Evolutionary conservation across 2,329 filamentous ascomycete species (phyloP).

Genomic region (Trichoderma endophyticum): DNA sequence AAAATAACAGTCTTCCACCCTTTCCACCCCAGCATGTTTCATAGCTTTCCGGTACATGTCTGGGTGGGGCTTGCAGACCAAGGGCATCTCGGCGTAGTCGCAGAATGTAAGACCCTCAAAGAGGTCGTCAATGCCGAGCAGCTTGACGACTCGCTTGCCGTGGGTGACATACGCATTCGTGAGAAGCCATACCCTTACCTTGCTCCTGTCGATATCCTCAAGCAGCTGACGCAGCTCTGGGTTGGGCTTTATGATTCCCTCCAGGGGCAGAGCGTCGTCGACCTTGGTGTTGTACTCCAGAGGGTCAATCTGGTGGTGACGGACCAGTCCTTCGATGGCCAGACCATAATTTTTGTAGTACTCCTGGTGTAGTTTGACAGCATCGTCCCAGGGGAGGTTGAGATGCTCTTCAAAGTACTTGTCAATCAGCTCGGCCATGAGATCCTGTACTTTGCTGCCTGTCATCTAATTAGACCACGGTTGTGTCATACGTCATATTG

Average conservation of each 20-base stretch:
- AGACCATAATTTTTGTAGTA: conserved; percentile 97
- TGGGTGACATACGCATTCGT: conserved; percentile 96
- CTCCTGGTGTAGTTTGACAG: conserved; percentile 78
- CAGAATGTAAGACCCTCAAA: conserved; percentile 97
- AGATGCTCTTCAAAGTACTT: conserved; percentile 66
- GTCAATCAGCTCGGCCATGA: conserved; percentile 82
- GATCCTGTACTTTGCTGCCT: conserved; percentile 78
- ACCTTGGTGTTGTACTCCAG: conserved; percentile 93
- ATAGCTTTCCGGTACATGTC: conserved; percentile 89
- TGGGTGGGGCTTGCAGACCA: conserved; percentile 82
- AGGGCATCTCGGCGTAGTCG: conserved; percentile 70
- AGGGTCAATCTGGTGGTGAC: conserved; percentile 92
- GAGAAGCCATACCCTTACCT: conserved; percentile 88
- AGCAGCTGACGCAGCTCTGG: conserved; percentile 71
- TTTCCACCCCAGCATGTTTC: conserved; percentile 70
- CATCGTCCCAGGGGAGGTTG: conserved; percentile 69
- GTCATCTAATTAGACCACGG: conserved; percentile 6
- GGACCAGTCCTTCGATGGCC: conserved; percentile 92
- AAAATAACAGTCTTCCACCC: conserved; percentile 77
- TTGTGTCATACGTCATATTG: neutral
- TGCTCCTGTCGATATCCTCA: conserved; percentile 74
- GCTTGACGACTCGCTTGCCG: conserved; percentile 72
- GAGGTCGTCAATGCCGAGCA: conserved; percentile 79
- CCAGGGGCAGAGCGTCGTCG: conserved; percentile 88
- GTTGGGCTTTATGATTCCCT: conserved; percentile 77